Evolutionary conservation across 805 yeast species (phyloP).

Genomic region (Saturnispora sekii): DNA sequence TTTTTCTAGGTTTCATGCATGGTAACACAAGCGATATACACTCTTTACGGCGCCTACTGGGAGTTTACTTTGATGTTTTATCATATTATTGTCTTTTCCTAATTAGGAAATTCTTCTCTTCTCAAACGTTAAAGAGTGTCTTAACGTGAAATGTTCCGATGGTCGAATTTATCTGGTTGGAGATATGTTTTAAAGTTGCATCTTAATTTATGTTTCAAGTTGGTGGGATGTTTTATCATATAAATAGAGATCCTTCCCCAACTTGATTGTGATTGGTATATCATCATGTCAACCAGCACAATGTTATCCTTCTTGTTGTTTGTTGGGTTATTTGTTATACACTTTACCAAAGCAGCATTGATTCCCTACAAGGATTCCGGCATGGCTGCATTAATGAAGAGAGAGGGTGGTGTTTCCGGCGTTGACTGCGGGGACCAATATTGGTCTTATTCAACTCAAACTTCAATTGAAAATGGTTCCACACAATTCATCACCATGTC

Average conservation of each 20-base stretch:
- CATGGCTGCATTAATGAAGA: neutral
- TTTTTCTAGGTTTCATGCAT: too few relatives aligned
- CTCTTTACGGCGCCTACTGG: neutral
- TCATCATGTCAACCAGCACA: too few relatives aligned
- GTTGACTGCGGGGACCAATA: neutral
- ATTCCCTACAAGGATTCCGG: neutral
- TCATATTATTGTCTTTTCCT: neutral
- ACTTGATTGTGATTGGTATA: too few relatives aligned
- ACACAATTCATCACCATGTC: neutral
- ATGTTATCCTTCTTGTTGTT: too few relatives aligned
- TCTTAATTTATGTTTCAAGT: too few relatives aligned
- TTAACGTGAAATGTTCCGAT: too few relatives aligned
- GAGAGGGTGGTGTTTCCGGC: neutral
- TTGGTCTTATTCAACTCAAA: constrained; percentile 2
- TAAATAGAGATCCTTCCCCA: too few relatives aligned
- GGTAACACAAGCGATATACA: too few relatives aligned
- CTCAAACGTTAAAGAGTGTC: neutral
- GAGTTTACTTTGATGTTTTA: neutral
- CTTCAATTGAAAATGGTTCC: neutral
- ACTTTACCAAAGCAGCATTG: neutral
- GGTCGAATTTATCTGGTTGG: too few relatives aligned
- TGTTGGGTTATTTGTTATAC: neutral
- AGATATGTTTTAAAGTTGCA: too few relatives aligned
- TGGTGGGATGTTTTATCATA: too few relatives aligned
- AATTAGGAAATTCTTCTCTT: neutral